Evolutionary conservation across 805 yeast genomes (phyloP).

Genomic region (Candida multigemmis): DNA sequence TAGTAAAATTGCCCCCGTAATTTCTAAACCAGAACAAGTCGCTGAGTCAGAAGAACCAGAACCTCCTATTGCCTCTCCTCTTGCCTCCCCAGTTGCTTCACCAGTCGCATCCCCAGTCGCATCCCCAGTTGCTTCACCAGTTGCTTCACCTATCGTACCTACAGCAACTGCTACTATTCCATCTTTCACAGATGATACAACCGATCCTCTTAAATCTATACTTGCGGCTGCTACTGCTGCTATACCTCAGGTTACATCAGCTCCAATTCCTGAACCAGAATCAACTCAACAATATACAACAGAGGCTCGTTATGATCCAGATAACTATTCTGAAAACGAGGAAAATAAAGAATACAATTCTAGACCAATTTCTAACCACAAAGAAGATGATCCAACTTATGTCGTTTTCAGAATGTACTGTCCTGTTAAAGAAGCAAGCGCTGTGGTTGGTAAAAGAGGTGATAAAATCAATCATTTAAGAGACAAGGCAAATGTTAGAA

Average conservation of each 20-base stretch:
- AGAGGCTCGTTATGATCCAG: too few relatives aligned
- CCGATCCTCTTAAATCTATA: not conserved
- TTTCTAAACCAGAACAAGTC: too few relatives aligned
- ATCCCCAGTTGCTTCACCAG: not conserved
- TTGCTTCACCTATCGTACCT: too few relatives aligned
- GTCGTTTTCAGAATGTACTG: constrained; percentile 69
- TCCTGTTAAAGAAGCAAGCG: constrained; percentile 65
- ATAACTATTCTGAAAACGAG: not conserved
- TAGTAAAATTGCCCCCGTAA: constrained; percentile 32
- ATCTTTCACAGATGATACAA: too few relatives aligned
- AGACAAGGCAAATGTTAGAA: constrained; percentile 51
- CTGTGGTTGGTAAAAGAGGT: constrained; percentile 76
- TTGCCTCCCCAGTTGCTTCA: too few relatives aligned
- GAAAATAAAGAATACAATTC: constrained; percentile 6
- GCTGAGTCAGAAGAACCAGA: constrained; percentile 1
- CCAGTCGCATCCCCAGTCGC: too few relatives aligned
- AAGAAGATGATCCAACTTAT: constrained; percentile 49
- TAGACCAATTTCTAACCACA: constrained; percentile 29
- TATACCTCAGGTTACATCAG: not conserved
- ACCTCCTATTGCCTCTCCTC: too few relatives aligned
- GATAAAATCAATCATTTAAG: constrained; percentile 59
- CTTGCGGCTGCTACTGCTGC: not conserved
- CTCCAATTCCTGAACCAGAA: not conserved
- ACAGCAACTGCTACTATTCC: too few relatives aligned
- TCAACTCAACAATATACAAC: too few relatives aligned